These are phyloP conservation scores for Cyclocybe aegerita DNA, from an alignment of 768 basidiomycete species.

Conservation along the genomic window DNA sequence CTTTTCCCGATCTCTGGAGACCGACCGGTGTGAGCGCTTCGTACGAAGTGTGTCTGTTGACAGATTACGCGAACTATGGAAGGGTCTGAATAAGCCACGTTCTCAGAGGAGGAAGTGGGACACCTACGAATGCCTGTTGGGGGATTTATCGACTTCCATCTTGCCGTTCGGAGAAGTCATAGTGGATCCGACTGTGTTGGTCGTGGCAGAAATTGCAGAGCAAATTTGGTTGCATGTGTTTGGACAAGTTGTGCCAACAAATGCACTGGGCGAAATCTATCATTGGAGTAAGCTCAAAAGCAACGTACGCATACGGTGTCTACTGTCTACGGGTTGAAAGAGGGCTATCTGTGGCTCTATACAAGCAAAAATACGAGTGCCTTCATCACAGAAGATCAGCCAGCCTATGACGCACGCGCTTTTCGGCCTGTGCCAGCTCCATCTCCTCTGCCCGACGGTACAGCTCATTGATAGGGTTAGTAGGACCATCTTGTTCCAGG, in stretches of 20 bases:
- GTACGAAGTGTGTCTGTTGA: constrained; percentile 79
- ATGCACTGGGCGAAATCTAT: too few species aligned
- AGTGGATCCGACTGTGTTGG: constrained; percentile 1
- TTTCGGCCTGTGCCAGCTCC: constrained; percentile 60
- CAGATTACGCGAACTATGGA: constrained; percentile 62
- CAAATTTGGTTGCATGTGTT: constrained; percentile 18
- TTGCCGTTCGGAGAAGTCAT: constrained; percentile 53
- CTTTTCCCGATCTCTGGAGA: constrained; percentile 61
- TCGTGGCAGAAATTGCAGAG: background rate
- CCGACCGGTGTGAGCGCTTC: constrained; percentile 69
- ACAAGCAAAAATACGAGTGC: too few species aligned
- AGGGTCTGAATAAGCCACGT: background rate
- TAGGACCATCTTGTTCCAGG: constrained; percentile 52
- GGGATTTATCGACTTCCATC: constrained; percentile 67
- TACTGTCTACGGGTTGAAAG: too few species aligned
- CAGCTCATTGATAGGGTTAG: constrained; percentile 55
- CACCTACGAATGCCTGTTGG: constrained; percentile 61
- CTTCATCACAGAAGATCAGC: constrained; percentile 31
- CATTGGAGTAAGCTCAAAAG: too few species aligned
- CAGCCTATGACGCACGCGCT: constrained; percentile 51
- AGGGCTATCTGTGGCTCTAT: too few species aligned
- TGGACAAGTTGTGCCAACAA: constrained; percentile 4
- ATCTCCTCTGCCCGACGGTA: constrained; percentile 50
- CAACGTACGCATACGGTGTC: too few species aligned
- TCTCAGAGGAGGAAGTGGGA: background rate